Base-by-base conservation (phyloP, 257 asterid genomes). In the Scutellaria minor region DNA sequence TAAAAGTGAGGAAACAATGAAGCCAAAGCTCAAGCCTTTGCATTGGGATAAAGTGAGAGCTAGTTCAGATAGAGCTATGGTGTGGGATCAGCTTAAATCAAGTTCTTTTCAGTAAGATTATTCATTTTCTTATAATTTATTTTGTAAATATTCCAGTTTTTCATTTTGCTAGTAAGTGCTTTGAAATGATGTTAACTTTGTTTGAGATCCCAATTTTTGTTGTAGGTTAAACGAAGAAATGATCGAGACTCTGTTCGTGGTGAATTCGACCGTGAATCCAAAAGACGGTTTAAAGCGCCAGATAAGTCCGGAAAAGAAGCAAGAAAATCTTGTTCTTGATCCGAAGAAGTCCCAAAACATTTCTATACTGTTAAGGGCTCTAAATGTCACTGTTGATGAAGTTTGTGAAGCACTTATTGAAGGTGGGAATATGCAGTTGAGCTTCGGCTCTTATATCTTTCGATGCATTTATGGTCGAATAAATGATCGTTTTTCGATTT, bases 1-100 rank as follows among this genome's bases (percentile, higher is more conserved):
- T 27, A 83, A 56, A 60, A 81, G 39, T 73, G 88, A 76, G 52
- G 90, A 84, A 35, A 68, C 42, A 12, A 39, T 77, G 77, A 88
- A 85, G 85, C 92, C 92, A 4, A 89, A 79, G 87, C 76, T 89
- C 72, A 92, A 92, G 77, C 84, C 97, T 66, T 78, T 89, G 84
- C 96, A 92, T 18, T 92, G 97, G 97, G 96, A 92, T 80, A 92
- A 92, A 88, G 93, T 89, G 37, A 88, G 87, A 78, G 88, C 92
- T 40, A 81, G 88, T 66, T 86, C 96, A 15, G 92, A 92, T 48
- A 81, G 86, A 75, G 85, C 83, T 42, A 89, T 88, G 92, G 91
- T 84, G 72, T 92, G 98, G 98, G 96, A 92, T 83, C 93, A 89
- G 59, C 71, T 89, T 51, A 89, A 85, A 51, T 80, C 96, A 13